phyloP scores from a whole-genome alignment of 345 rosid genomes.

The Ailanthus altissimus region DNA sequence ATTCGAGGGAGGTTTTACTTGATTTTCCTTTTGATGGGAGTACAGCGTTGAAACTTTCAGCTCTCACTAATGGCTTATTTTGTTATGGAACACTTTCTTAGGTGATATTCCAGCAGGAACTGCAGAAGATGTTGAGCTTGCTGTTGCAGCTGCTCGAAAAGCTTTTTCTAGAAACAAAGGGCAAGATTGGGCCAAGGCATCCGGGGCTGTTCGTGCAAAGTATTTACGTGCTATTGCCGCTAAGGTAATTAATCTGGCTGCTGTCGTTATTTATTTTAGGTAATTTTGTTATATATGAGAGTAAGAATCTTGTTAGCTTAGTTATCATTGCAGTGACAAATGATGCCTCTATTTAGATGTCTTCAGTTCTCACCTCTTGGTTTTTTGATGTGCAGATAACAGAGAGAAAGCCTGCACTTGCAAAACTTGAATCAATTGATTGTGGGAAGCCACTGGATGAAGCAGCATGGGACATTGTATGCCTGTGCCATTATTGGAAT shows the following conservation, averaged over 20 bases:
- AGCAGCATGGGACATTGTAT: conserved; percentile 92
- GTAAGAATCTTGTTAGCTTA: not conserved
- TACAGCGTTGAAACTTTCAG: not conserved
- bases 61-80: not conserved
- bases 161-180: conserved; percentile 81
- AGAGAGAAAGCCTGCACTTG: conserved; percentile 73
- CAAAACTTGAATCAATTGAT: conserved; percentile 87
- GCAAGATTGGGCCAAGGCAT: conserved; percentile 70
- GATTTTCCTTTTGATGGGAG: not conserved
- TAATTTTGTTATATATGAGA: not conserved
- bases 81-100: conserved; percentile 28
- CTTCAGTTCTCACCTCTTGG: conserved; percentile 15
- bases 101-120: conserved; percentile 97
- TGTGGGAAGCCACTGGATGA: conserved; percentile 93
- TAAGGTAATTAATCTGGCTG: conserved; percentile 47
- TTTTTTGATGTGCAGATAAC: conserved; percentile 53
- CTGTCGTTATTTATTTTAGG: not conserved
- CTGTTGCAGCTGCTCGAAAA: conserved; percentile 79
- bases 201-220: conserved; percentile 87
- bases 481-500: conserved; percentile 16
- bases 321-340: not conserved
- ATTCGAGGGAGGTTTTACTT: not conserved
- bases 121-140: conserved; percentile 87
- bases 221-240: conserved; percentile 95
- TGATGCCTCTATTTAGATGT: not conserved